phyloP scores from a whole-genome alignment of 106 monocot species.

The Dioscorea alata region DNA sequence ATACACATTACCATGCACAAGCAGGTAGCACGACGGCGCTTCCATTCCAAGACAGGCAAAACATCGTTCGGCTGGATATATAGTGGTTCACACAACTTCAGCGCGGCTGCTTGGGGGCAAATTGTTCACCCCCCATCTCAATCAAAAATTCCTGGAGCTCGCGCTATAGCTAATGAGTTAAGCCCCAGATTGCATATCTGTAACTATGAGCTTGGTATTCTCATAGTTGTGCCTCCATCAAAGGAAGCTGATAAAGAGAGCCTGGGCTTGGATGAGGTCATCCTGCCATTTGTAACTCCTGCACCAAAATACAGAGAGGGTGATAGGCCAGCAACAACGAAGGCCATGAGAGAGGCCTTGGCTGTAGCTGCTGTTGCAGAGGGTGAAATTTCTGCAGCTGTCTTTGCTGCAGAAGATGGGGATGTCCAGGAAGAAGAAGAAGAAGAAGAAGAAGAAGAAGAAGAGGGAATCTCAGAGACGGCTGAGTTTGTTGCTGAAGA shows the following conservation, averaged over 20 bases:
- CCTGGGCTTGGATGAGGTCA: conserved; percentile 41
- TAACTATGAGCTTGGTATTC: conserved; percentile 85
- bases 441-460: conserved; percentile 33
- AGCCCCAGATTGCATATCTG: conserved; percentile 49
- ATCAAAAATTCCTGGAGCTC: conserved; percentile 3
- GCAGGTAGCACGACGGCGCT: conserved; percentile 68
- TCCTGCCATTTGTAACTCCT: conserved; percentile 70
- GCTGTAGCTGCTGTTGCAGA: conserved; percentile 29
- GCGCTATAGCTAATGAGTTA: neutral
- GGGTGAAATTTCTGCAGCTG: conserved; percentile 7
- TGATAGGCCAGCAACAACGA: conserved; percentile 68
- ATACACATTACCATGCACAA: neutral
- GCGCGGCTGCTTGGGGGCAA: conserved; percentile 89
- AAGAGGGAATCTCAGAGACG: conserved; percentile 26
- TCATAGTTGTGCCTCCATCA: conserved; percentile 45
- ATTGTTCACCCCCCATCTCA: conserved; percentile 15
- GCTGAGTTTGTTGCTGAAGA: conserved; percentile 37
- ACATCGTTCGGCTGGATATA: conserved; percentile 82
- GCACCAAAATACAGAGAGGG: conserved; percentile 51
- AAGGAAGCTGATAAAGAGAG: neutral
- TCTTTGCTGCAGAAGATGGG: conserved; percentile 17
- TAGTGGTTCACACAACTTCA: conserved; percentile 90
- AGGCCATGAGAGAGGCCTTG: conserved; percentile 65
- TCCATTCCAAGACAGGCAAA: conserved; percentile 28
- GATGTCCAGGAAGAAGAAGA: conserved; percentile 37